phyloP scores from a whole-genome alignment of 2,329 filamentous ascomycete genomes.

The Cyanodermella asteris region DNA sequence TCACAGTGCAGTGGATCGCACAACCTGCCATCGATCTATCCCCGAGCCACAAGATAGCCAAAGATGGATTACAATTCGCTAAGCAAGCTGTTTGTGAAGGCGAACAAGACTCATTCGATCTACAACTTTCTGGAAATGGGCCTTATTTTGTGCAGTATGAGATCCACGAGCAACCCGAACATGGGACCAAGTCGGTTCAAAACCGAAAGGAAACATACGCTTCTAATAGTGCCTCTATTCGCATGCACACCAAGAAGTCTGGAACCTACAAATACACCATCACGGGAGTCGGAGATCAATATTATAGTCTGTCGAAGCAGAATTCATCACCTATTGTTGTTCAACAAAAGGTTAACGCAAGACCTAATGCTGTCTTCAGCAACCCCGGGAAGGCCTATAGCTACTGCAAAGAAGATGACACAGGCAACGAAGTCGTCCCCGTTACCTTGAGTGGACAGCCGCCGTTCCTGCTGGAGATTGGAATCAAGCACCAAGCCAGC shows the following conservation, averaged over 20 bases:
- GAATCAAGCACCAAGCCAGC: constrained; percentile 76
- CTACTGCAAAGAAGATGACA: constrained; percentile 71
- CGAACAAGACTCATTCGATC: constrained; percentile 72
- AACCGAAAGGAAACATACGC: constrained; percentile 57
- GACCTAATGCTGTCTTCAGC: constrained; percentile 59
- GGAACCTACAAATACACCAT: constrained; percentile 78
- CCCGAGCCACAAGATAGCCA: constrained; percentile 38
- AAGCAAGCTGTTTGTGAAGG: constrained; percentile 84
- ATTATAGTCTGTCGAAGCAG: constrained; percentile 54
- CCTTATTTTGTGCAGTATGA: constrained; percentile 73
- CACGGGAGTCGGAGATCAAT: constrained; percentile 56
- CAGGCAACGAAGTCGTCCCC: constrained; percentile 68
- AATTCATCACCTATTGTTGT: constrained; percentile 46
- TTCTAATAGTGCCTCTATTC: constrained; percentile 52
- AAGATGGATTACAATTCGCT: constrained; percentile 33
- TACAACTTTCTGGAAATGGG: constrained; percentile 56
- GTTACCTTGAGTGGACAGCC: constrained; percentile 63
- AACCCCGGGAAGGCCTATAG: constrained; percentile 86
- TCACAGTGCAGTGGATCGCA: constrained; percentile 68
- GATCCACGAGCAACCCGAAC: constrained; percentile 46
- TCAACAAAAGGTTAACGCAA: constrained; percentile 64
- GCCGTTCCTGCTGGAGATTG: constrained; percentile 77
- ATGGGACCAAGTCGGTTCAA: constrained; percentile 41
- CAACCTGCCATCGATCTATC: constrained; percentile 50
- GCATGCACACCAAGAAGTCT: constrained; percentile 66